phyloP scores from a whole-genome alignment of 208 protist genomes.

The Acanthamoeba healyi region DNA sequence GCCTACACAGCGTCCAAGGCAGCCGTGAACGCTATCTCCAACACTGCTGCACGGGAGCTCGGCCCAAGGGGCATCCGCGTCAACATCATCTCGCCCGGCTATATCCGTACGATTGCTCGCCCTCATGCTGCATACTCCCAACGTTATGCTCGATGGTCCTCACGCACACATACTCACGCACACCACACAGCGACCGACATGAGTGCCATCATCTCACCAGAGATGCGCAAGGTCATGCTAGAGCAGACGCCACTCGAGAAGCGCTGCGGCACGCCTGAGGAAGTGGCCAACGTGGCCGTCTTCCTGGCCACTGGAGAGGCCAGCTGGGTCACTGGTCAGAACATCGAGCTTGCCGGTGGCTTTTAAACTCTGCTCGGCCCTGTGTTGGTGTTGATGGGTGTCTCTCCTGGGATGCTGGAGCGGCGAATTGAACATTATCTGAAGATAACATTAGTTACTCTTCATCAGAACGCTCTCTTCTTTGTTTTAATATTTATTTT shows the following conservation, averaged over 20 bases:
- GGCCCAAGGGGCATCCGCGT: slow-evolving; percentile 46
- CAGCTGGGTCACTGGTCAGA: slow-evolving; percentile 9
- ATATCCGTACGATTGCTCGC: neutral
- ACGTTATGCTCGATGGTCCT: too few relatives aligned
- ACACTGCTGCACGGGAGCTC: neutral
- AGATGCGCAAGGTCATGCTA: neutral
- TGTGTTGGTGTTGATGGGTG: too few relatives aligned
- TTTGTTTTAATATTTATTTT: neutral
- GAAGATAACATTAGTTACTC: neutral
- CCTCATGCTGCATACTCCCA: too few relatives aligned
- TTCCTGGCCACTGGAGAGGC: neutral
- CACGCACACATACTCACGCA: too few relatives aligned
- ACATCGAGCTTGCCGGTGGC: slow-evolving; percentile 2
- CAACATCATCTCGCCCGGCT: slow-evolving; percentile 11
- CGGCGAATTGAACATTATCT: neutral
- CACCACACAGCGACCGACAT: slow-evolving; percentile 41
- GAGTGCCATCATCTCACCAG: neutral
- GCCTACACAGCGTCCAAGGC: neutral
- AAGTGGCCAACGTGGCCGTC: neutral
- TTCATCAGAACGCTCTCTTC: neutral
- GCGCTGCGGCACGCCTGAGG: neutral
- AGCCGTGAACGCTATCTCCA: neutral
- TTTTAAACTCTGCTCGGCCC: too few relatives aligned
- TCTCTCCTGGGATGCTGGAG: too few relatives aligned
- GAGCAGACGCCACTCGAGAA: neutral